Base-by-base conservation (phyloP, 129 eudicot genomes). In the Lactuca sativa region DNA sequence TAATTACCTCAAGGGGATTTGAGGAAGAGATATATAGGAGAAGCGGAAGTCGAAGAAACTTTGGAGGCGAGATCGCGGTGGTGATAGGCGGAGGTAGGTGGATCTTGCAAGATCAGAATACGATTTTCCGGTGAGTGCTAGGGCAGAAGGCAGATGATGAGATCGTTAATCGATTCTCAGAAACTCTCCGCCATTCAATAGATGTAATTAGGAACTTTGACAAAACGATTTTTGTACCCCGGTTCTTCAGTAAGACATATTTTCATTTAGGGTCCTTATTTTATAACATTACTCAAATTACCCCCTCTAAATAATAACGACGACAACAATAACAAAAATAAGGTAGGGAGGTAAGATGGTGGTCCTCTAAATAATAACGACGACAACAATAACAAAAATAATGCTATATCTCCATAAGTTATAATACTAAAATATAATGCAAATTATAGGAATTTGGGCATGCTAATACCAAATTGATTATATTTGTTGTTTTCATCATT, bases 101-200 rank as follows among this genome's bases (percentile, higher is more conserved):
- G 82, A 72, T 70, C 81, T 32, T 32, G 55, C 21, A 34, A 69
- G 71, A 62, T 66, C 63, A 37, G 32, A 41, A 58, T 49, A 67
- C 60, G 62, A 55, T 69, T 61, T 43, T 43, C 71, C 71, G 76
- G 71, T 34, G 63, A 72, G 63, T 58, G 72, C 36, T 56, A 8
- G 25, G 25, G 72, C 40, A 18, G 69, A 8, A 14, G 25, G 72
- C 40, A 18, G 69, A 67, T 43, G 71, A 69, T 69, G 76, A 69
- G 75, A 77, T 77, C 81, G 76, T 53, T 33, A 59, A 16, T 66
- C 56, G 67, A 17, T 48, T 67, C 17, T 76, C 71, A 77, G 81
- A 17, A 15, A 41, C 66, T 69, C 71, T 77, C 76, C 64, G 75
- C 81, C 81, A 77, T 62, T 62, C 81, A 69, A 41, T 62, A 7